phyloP scores from a whole-genome alignment of 164 flowering plant species.

The Pachysandra terminalis region DNA sequence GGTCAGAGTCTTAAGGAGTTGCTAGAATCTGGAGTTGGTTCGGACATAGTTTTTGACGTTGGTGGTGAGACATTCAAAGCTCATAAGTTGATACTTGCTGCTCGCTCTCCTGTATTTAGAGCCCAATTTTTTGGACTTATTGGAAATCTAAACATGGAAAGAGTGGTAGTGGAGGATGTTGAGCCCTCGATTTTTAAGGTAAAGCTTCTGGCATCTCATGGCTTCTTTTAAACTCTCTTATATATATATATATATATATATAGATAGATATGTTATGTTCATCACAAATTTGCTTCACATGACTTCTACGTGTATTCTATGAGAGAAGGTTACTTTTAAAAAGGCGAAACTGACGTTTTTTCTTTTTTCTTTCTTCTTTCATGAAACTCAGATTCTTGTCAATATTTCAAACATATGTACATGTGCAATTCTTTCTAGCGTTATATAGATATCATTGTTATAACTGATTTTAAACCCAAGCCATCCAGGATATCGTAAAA shows the following conservation, averaged over 20 bases:
- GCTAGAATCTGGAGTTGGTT: slow-evolving; percentile 62
- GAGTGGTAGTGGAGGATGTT: slow-evolving; percentile 58
- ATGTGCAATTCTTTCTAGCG: too few relatives aligned
- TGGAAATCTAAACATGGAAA: slow-evolving; percentile 63
- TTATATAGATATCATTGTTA: too few relatives aligned
- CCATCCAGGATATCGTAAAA: too few relatives aligned
- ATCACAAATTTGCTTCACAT: background rate
- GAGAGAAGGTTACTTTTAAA: too few relatives aligned
- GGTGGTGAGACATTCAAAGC: slow-evolving; percentile 73
- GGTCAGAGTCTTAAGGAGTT: slow-evolving; percentile 56
- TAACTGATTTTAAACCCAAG: too few relatives aligned
- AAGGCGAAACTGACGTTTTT: too few relatives aligned
- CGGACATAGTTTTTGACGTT: slow-evolving; percentile 70
- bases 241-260: too few relatives aligned
- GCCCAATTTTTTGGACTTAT: slow-evolving; percentile 88
- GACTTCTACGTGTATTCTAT: too few relatives aligned
- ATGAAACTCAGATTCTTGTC: too few relatives aligned
- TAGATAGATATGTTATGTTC: too few relatives aligned
- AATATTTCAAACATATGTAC: too few relatives aligned
- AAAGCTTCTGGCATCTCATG: slow-evolving; percentile 9
- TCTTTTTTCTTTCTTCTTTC: too few relatives aligned
- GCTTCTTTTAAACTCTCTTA: background rate
- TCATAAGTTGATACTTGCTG: slow-evolving; percentile 88
- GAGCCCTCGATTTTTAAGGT: slow-evolving; percentile 89
- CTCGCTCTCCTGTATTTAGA: slow-evolving; percentile 91